Base-by-base conservation (phyloP, 768 basidiomycete species). In the Collybia sp. region DNA sequence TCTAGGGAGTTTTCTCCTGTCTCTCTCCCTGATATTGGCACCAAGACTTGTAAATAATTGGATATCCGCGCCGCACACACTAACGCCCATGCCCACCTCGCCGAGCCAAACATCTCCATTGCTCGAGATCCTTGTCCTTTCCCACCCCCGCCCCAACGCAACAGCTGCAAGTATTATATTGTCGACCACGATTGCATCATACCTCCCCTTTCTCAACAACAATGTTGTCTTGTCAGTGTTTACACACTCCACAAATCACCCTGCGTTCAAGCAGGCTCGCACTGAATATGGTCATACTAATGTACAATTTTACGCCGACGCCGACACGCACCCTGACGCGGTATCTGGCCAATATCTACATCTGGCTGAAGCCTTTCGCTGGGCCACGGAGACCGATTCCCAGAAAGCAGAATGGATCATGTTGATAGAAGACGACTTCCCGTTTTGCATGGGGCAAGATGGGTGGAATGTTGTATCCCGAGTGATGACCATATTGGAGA, bases 371-470 rank as follows among this genome's bases (percentile, higher is more conserved):
- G 70, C 70, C 3, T 64, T 73, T 34, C 47, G 63, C 19, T 72
- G 69, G 72, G 50, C 56, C 47, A 30, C 41, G 30, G 57, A 56
- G 36, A 55, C 46, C 34, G 46, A 48, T 4, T 30, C 47, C 1
- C 25, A 12, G n/a, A 47, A 49, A 32, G 60, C 67, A 12, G 69
- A 72, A 45, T 72, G 70, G 69, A 50, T 73, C 3, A 71, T 71
- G 65, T 56, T 73, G 11, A 56, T 69, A 20, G 71, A 72, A 44
- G 71, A 74, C 50, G 70, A 74, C 49, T 73, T 73, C 39, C 70
- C 71, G 0, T 37, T 73, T 15, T 73, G 70, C 25, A 65, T 60
- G 12, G 60, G 61, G 5, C 61, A 64, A 52, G 42, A 40, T 15
- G 68, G 68, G 17, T 65, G 63, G 61, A 41, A 58, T 6, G 66